Base-by-base conservation (phyloP, 208 protist species). In the Wallacemonas collosoma region DNA sequence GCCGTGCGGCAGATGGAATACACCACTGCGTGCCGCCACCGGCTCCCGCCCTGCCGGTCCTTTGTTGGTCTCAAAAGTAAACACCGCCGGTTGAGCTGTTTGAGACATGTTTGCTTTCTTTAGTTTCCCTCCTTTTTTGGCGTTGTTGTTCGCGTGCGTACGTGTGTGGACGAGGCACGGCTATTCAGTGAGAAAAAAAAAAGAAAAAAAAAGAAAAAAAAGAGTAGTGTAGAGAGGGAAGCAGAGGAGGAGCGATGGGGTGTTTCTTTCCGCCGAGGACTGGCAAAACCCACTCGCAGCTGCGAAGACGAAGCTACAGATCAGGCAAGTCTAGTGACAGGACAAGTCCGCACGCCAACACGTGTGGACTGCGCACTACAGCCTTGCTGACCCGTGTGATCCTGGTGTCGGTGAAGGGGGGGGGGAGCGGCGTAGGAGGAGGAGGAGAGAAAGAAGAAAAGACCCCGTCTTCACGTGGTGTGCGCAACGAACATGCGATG, bases 1-100 rank as follows among this genome's bases (percentile, higher is more conserved):
- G 0, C 87, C 85, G 55, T 98, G 95, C 26, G 96, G 97, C 12
- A 99, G 89, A 51, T 93, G 83, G 69, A 98, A 93, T 35, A 95
- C 54, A 54, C 93, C 93, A 68, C 74, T 85, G 38, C 95, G 83
- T 1, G 95, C 95, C 14, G 86, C 83, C 35, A 86, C 71, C 2
- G 87, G 87, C 65, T 73, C 39, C 57, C 51, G 68, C 47, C 73
- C 73, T 12, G 47, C 63, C 1, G 89, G 87, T 2, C 92, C 92
- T 14, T 53, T 80, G 47, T 82, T 88, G 12, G 79, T 86, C 9
- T 87, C 81, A 70, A 96, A 96, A 2, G 73, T 79, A 77, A 96
- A 96, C 40, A 94, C 62, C 1, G 71, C 36, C 14, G 72, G 56
- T 1, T n/a, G 26, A 26, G 26, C 26, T 26, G 26, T 26, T 26